Percentiles rank a stretch among this genome's conserved stretches.
These are phyloP conservation scores for Colletotrichum sp. DNA, from an alignment of 2,329 filamentous ascomycete genomes.

Conservation along the genomic window DNA sequence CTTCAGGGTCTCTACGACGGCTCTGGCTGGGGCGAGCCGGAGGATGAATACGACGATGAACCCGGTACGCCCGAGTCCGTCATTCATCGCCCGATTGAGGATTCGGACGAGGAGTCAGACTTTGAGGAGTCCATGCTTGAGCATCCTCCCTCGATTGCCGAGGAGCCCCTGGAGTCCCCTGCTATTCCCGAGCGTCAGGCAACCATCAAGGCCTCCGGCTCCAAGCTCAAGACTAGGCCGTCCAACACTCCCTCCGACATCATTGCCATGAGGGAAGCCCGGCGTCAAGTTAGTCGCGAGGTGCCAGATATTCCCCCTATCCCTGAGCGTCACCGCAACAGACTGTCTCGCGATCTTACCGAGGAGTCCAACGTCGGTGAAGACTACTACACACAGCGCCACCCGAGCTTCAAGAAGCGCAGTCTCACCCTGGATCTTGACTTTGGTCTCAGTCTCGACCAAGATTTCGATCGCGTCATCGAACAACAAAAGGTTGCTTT, in stretches of 20 bases:
- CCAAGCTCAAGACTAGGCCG: conserved; percentile 85
- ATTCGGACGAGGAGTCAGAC: conserved; percentile 35
- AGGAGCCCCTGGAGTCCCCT: conserved; percentile 58
- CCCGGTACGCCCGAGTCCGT: conserved; percentile 87
- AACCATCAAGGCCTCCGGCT: conserved; percentile 87
- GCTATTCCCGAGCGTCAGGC: conserved; percentile 81
- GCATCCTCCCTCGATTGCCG: conserved; percentile 28
- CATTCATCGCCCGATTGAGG: conserved; percentile 73
- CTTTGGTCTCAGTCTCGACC: conserved; percentile 83
- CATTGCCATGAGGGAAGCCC: conserved; percentile 82
- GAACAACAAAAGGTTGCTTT: conserved; percentile 93
- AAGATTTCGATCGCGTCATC: conserved; percentile 94
- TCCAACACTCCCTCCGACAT: conserved; percentile 88
- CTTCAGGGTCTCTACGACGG: conserved; percentile 69
- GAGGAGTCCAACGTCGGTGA: conserved; percentile 37
- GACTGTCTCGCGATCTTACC: conserved; percentile 54
- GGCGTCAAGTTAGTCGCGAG: conserved; percentile 84
- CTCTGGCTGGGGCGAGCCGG: conserved; percentile 62
- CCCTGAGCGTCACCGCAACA: conserved; percentile 63
- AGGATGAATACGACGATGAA: conserved; percentile 61
- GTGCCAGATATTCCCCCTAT: conserved; percentile 64
- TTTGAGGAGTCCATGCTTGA: conserved; percentile 32
- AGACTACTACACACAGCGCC: conserved; percentile 60
- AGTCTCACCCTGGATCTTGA: conserved; percentile 85
- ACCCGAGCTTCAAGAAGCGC: conserved; percentile 79